These are phyloP conservation scores for Heterobasidion occidentale DNA, from an alignment of 1,284 basidiomycete genomes.

Conservation along the genomic window DNA sequence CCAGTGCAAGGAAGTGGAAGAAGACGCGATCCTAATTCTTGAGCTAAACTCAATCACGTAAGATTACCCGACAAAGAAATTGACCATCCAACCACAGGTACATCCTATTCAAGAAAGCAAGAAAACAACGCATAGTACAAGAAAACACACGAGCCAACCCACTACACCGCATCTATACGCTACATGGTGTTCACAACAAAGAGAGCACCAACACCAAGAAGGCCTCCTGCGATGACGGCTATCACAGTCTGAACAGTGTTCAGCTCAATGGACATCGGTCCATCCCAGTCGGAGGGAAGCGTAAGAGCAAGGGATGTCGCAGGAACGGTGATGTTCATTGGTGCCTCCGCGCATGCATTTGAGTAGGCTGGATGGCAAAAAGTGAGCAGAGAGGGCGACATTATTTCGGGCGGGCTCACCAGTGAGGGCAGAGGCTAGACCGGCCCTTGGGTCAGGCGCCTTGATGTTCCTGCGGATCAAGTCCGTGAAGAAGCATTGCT, in stretches of 20 bases:
- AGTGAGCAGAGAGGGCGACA: not conserved
- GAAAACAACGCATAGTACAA: not conserved
- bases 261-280: slow-evolving; percentile 41
- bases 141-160: not conserved
- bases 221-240: slow-evolving; percentile 33
- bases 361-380: slow-evolving; percentile 33
- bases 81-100: too few species aligned
- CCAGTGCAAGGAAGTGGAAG: too few species aligned
- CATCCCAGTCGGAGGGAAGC: slow-evolving; percentile 49
- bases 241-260: slow-evolving; percentile 33
- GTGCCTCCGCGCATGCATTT: slow-evolving; percentile 28
- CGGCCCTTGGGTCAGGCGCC: slow-evolving; percentile 41
- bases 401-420: slow-evolving; percentile 28
- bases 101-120: not conserved
- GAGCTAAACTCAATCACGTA: too few species aligned
- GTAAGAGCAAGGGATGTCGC: slow-evolving; percentile 30
- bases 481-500: slow-evolving; percentile 56
- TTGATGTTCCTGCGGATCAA: slow-evolving; percentile 42
- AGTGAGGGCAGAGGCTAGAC: slow-evolving; percentile 43
- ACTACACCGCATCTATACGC: too few species aligned
- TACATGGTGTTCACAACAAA: slow-evolving; percentile 27
- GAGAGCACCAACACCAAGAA: slow-evolving; percentile 40
- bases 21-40: too few species aligned
- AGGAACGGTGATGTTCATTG: slow-evolving; percentile 27
- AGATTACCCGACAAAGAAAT: too few species aligned